phyloP scores from a whole-genome alignment of 345 rosid genomes.

The Alliaria petiolata region DNA sequence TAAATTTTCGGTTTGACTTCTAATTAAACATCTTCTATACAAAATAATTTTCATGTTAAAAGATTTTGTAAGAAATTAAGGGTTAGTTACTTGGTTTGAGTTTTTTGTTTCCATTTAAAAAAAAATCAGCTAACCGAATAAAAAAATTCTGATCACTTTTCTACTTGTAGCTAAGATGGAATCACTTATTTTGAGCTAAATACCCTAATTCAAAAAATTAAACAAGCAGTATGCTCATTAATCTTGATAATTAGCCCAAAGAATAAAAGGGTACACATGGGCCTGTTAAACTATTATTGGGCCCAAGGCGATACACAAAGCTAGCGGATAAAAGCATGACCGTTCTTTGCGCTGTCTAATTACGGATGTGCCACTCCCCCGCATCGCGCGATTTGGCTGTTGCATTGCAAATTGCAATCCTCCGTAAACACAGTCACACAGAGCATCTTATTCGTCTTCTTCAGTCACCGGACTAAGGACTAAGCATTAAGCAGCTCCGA shows the following conservation, averaged over 20 bases:
- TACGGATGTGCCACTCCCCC: conserved; percentile 14
- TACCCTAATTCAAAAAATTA: too few species aligned
- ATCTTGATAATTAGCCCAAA: background rate
- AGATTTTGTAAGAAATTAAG: too few species aligned
- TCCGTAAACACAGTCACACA: background rate
- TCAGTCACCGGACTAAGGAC: background rate
- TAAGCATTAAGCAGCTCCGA: conserved; percentile 3
- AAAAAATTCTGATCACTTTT: too few species aligned
- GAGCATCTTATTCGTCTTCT: conserved; percentile 11
- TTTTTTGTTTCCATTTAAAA: too few species aligned
- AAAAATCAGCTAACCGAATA: too few species aligned
- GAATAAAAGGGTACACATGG: background rate
- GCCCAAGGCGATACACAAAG: background rate
- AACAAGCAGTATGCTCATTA: background rate
- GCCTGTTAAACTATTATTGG: background rate
- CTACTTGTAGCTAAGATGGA: background rate
- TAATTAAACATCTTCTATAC: too few species aligned
- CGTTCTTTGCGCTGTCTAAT: background rate
- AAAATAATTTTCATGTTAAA: too few species aligned
- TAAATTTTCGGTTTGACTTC: background rate
- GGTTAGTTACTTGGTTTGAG: too few species aligned
- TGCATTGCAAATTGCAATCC: too few species aligned
- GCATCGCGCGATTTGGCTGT: conserved; percentile 12
- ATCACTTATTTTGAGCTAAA: background rate
- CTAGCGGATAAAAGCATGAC: background rate